Evolutionary conservation across 2,329 filamentous ascomycete species (phyloP).

Genomic region (Calonectria pseudoturangicola): DNA sequence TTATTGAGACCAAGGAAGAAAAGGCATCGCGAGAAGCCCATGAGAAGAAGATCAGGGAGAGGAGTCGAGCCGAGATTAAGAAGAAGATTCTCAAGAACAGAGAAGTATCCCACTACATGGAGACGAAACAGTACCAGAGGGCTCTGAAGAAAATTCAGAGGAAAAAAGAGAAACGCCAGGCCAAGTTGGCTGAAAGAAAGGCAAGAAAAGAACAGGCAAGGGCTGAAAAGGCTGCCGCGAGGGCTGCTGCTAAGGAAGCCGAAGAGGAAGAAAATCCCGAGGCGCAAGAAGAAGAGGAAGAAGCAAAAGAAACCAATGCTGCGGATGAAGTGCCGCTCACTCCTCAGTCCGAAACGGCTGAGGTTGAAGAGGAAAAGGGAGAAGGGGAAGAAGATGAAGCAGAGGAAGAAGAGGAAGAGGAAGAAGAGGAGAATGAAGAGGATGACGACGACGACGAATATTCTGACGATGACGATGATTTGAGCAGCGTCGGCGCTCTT

Average conservation of each 20-base stretch:
- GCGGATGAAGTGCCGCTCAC: slow-evolving; percentile 46
- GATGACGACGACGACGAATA: slow-evolving; percentile 43
- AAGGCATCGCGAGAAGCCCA: slow-evolving; percentile 68
- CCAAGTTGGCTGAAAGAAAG: slow-evolving; percentile 76
- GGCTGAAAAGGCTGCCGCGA: slow-evolving; percentile 45
- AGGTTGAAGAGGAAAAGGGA: slow-evolving; percentile 5
- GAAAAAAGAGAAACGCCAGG: slow-evolving; percentile 89
- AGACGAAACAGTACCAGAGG: slow-evolving; percentile 61
- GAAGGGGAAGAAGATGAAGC: slow-evolving; percentile 4
- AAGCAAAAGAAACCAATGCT: not conserved
- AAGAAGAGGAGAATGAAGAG: slow-evolving; percentile 23
- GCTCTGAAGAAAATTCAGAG: slow-evolving; percentile 61
- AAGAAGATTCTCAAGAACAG: slow-evolving; percentile 65
- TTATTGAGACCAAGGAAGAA: slow-evolving; percentile 69
- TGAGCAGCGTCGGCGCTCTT: slow-evolving; percentile 58
- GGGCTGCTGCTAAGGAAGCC: slow-evolving; percentile 33
- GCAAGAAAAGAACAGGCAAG: slow-evolving; percentile 39
- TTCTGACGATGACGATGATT: slow-evolving; percentile 49
- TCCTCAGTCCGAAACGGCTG: slow-evolving; percentile 39
- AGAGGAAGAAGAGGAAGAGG: slow-evolving; percentile 12
- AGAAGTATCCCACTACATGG: slow-evolving; percentile 61
- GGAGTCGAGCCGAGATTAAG: slow-evolving; percentile 59
- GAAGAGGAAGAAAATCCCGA: slow-evolving; percentile 33
- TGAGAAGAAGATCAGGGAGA: slow-evolving; percentile 64
- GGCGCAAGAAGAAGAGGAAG: not conserved